Percentiles rank a stretch among this genome's conserved stretches.
These are phyloP conservation scores for Mycena haematopus DNA, from an alignment of 768 basidiomycete species.

Conservation along the genomic window DNA sequence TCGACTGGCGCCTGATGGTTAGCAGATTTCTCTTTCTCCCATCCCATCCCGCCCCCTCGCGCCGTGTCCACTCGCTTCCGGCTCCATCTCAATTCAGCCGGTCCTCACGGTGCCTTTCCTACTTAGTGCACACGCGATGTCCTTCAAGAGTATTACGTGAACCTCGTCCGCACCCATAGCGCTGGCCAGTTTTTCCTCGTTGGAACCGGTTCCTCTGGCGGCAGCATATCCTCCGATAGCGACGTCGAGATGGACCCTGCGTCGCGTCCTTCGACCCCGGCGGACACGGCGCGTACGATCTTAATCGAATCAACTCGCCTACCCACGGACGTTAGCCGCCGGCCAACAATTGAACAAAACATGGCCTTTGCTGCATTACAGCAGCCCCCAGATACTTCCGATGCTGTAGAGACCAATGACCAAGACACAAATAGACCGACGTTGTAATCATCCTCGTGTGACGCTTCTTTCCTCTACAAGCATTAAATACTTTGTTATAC, in stretches of 20 bases:
- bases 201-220: constrained; percentile 46
- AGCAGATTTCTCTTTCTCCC: constrained; percentile 46
- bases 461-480: background rate
- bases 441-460: constrained; percentile 13
- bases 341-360: constrained; percentile 81
- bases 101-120: constrained; percentile 30
- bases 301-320: constrained; percentile 47
- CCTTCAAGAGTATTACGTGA: constrained; percentile 93
- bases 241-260: constrained; percentile 63
- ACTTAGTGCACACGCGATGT: constrained; percentile 87
- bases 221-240: constrained; percentile 54
- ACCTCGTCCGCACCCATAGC: constrained; percentile 87
- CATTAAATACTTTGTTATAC: constrained; percentile 34
- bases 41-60: constrained; percentile 21
- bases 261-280: constrained; percentile 61
- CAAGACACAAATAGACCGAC: constrained; percentile 11
- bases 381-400: constrained; percentile 47
- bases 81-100: constrained; percentile 18
- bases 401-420: constrained; percentile 15
- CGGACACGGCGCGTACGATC: constrained; percentile 37
- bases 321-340: constrained; percentile 53
- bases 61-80: constrained; percentile 24
- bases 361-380: constrained; percentile 81
- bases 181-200: constrained; percentile 60
- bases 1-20: constrained; percentile 96